Evolutionary conservation across 306 rosid species (phyloP), one percentile per base, ranked within the genome.

Genomic region (Cicer judaicum): DNA sequence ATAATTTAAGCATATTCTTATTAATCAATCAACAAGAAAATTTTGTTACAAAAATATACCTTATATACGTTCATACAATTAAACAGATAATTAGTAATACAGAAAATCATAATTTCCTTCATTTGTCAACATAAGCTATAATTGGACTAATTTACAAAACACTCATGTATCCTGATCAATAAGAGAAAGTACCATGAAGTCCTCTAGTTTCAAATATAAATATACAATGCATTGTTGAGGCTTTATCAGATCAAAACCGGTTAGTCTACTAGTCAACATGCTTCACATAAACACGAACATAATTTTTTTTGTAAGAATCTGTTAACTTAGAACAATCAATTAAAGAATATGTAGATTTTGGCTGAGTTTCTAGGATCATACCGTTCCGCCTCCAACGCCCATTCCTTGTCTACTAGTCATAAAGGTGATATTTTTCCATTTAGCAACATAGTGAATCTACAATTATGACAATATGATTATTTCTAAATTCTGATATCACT

Each of bases 321-420:
- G 42, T 70, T 64, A 18, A 64, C 70, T 42, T 42, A 10, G 24
- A 61, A 21, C 72, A 70, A 29, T 70, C 52, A 63, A 53, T 8
- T 54, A 54, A 46, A 54, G 62, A 68, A 59, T 29, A 50, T 49
- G 15, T 13, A 60, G 41, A 57, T 38, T 73, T 61, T 50, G 14
- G 49, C 11, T 6, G 67, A 46, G 78, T 83, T 76, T 63, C 34
- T 57, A 39, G 70, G 76, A 61, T 72, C 85, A 77, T 88, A 93
- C 97, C 89, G 97, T 91, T 87, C 98, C 98, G 84, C 98, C 97
- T 48, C 96, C 97, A 36, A 93, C 96, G 7, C 98, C 98, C 71
- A 93, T 77, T 81, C 98, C 98, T 83, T 93, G 98, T 87, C 98
- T 89, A 73, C 97, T 91, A 24, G 98, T 93, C 97, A 93, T 91